Evolutionary conservation across 441 rosid species (phyloP).

Genomic region (Eutrema salsugineum): DNA sequence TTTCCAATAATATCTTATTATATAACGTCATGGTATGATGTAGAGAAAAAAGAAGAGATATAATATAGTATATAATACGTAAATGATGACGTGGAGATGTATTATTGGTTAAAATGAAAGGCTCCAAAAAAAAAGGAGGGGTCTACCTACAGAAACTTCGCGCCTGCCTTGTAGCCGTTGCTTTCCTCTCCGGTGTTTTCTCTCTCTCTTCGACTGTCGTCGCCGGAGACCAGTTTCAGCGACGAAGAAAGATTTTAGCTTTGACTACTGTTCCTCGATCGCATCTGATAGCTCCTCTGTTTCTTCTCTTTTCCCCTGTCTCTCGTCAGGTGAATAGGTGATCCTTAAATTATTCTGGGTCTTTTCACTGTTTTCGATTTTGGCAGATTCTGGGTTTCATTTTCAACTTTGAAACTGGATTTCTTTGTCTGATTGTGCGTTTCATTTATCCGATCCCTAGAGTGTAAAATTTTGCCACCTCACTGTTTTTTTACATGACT

Average conservation of each 20-base stretch:
- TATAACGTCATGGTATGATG: not conserved
- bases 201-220: not conserved
- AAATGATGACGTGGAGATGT: not conserved
- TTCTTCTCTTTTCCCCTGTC: conserved; percentile 15
- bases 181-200: conserved; percentile 20
- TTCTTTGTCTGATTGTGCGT: not conserved
- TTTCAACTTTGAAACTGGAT: not conserved
- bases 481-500: not conserved
- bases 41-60: too few relatives aligned
- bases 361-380: not conserved
- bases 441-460: conserved; percentile 8
- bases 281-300: conserved; percentile 3
- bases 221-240: conserved; percentile 2
- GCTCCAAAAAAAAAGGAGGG: conserved; percentile 20
- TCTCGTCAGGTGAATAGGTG: conserved; percentile 35
- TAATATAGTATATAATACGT: not conserved
- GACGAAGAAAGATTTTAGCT: not conserved
- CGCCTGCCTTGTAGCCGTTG: conserved; percentile 30
- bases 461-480: not conserved
- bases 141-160: conserved; percentile 30
- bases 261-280: not conserved
- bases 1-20: not conserved
- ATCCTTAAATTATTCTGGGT: not conserved
- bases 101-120: not conserved
- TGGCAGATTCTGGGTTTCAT: not conserved